Evolutionary conservation across 805 yeast species (phyloP), one percentile per base, ranked within the genome.

Genomic region (Candida suzukii): DNA sequence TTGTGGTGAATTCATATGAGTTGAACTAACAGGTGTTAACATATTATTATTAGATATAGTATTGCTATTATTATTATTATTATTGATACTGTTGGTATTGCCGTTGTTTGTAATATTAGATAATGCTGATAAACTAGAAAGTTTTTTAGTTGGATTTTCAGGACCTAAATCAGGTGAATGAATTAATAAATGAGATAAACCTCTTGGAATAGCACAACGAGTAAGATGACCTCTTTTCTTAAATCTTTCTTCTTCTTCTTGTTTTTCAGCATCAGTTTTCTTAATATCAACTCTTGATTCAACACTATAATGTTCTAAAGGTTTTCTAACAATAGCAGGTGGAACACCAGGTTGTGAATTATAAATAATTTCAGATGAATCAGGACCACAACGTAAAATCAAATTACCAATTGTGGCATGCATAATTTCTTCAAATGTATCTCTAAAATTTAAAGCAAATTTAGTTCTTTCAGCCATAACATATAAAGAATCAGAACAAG

Each of bases 401-500:
- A 79, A 59, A 49, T 80, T 78, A 38, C 78, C 80, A 22, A 78
- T 69, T 0, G 86, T 79, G 8, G 83, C 82, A 48, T 70, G 66
- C 78, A 78, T 74, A 43, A 80, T 58, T 49, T 77, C 81, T 52
- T 80, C 87, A 60, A 80, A 80, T 2, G 83, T 77, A 50, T 80
- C 84, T 54, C 86, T 66, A 51, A 78, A 80, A 31, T 72, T 71
- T 16, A 76, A 53, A 1, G 83, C 84, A 58, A 78, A 75, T 49
- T 71, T 71, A 0, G 84, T 74, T 44, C 85, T 65, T 51, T 80
- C 85, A 16, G 81, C 71, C 81, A 80, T 76, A 6, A 78, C 83
- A 52, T 76, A 79, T 16, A 80, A 57, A 44, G 81, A 74, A 14
- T 77, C 69, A 2, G 84, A 77, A 49, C 87, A 80, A 9, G 83